Base-by-base conservation (phyloP, 768 basidiomycete genomes). In the Boletus fagicola region DNA sequence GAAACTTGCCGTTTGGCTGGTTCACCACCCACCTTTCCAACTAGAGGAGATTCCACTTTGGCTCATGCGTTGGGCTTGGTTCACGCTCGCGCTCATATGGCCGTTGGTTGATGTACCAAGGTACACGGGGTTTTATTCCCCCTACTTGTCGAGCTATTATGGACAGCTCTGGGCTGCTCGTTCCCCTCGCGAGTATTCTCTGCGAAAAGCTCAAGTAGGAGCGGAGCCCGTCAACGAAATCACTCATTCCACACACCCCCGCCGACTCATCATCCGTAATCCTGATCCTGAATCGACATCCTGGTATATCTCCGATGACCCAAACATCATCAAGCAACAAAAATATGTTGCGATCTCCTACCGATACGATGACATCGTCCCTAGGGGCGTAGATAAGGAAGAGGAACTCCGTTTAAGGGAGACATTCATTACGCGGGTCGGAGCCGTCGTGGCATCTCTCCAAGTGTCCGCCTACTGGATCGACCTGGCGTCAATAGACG, bases 81-180 rank as follows among this genome's bases (percentile, higher is more conserved):
- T 67, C 53, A 56, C 53, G 0, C 8, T 67, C 16, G 45, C 54
- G 5, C 52, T 69, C 13, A 20, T 60, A n/a, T 67, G 62, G 53
- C 59, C 69, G 20, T 6, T 38, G 8, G 50, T 51, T n/a, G 12
- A n/a, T 24, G 5, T 2, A 2, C 58, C 67, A 1, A 42, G 0
- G 0, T 9, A 58, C 40, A 64, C 56, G 0, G 53, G 46, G 16
- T 12, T 42, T n/a, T 68, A 67, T 45, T 54, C 53, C 2, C 13
- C 62, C 26, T 68, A 69, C 39, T 45, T 62, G 43, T 56, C 65
- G 20, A 61, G 31, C 48, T 67, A 62, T 36, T 38, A 55, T 15
- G 59, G 67, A 3, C 67, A 69, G 1, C 62, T 71, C 18, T 71
- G 67, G 69, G 42, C 28, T 22, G 31, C 68, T 54, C 59, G 59